Conservation (phyloP, 208 protist genomes). For the Blechomonas ayalai region DNA sequence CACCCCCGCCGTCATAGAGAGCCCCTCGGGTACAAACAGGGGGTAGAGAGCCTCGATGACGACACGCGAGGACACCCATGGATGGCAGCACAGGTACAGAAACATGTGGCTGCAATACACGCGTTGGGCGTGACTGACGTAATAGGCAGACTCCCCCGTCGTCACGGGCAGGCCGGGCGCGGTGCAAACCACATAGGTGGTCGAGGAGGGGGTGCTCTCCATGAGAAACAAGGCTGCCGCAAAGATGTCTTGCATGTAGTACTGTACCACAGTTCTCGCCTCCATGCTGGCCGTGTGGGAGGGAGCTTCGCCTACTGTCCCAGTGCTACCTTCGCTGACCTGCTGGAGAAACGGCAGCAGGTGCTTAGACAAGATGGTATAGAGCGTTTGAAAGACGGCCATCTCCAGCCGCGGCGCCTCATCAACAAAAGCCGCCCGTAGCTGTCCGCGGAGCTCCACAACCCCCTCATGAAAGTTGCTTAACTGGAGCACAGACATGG, state of each 20-base stretch:
- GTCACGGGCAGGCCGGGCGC: not conserved
- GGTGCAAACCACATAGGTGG: not conserved
- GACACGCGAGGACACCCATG: slow-evolving; percentile 13
- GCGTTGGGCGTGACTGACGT: slow-evolving; percentile 42
- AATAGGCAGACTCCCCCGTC: slow-evolving; percentile 21
- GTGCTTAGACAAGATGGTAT: slow-evolving; percentile 9
- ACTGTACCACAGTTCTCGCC: slow-evolving; percentile 9
- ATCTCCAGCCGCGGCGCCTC: slow-evolving; percentile 46
- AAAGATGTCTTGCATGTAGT: slow-evolving; percentile 52
- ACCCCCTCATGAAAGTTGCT: slow-evolving; percentile 1
- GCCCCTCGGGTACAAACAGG: slow-evolving; percentile 21
- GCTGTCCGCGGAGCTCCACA: slow-evolving; percentile 17
- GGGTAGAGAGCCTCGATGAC: slow-evolving; percentile 65
- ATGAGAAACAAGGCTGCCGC: slow-evolving; percentile 36
- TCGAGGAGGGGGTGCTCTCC: slow-evolving; percentile 8
- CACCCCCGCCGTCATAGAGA: not conserved
- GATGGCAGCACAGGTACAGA: slow-evolving; percentile 49
- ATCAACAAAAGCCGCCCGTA: slow-evolving; percentile 36
- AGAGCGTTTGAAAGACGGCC: slow-evolving; percentile 24
- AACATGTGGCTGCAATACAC: slow-evolving; percentile 35
- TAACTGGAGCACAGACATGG: too few relatives aligned
- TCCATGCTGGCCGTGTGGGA: slow-evolving; percentile 1
- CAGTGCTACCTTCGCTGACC: not conserved
- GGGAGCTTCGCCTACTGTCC: not conserved
- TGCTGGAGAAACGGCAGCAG: not conserved